phyloP scores from a whole-genome alignment of 306 rosid genomes.

The Elaeagnus macrophylla region DNA sequence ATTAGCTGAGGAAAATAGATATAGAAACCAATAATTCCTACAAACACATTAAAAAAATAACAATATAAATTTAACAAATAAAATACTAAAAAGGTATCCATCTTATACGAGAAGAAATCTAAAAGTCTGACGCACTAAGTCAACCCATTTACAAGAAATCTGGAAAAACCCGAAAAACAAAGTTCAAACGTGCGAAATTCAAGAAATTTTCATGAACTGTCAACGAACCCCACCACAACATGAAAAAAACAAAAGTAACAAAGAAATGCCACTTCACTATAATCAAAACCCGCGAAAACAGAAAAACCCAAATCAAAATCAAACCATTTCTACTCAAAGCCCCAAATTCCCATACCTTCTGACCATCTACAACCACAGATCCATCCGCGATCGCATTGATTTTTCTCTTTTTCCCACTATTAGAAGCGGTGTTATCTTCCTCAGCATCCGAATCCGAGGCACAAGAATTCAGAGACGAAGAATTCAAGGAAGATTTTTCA shows the following conservation, averaged over 20 bases:
- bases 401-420: conserved; percentile 33
- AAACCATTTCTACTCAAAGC: conserved; percentile 7
- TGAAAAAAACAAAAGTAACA: conserved; percentile 1
- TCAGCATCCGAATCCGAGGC: conserved; percentile 41
- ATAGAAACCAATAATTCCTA: conserved; percentile 15
- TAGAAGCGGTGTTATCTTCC: conserved; percentile 25
- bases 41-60: neutral
- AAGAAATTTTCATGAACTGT: conserved; percentile 30
- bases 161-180: conserved; percentile 13
- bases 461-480: conserved; percentile 33
- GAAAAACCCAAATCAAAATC: neutral
- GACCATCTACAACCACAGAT: conserved; percentile 25
- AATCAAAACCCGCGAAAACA: conserved; percentile 17
- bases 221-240: conserved; percentile 25
- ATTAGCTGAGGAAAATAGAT: conserved; percentile 18
- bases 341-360: conserved; percentile 35
- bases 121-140: conserved; percentile 14
- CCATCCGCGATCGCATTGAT: conserved; percentile 39
- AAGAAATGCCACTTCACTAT: neutral
- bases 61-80: neutral
- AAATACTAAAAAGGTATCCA: conserved; percentile 2
- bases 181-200: conserved; percentile 7
- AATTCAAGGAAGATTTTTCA: conserved; percentile 39
- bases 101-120: conserved; percentile 5
- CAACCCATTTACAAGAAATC: conserved; percentile 40